Evolutionary conservation across 2,329 filamentous ascomycete species (phyloP), one percentile per base, ranked within the genome.

Genomic region (Fusarium kyushuense): DNA sequence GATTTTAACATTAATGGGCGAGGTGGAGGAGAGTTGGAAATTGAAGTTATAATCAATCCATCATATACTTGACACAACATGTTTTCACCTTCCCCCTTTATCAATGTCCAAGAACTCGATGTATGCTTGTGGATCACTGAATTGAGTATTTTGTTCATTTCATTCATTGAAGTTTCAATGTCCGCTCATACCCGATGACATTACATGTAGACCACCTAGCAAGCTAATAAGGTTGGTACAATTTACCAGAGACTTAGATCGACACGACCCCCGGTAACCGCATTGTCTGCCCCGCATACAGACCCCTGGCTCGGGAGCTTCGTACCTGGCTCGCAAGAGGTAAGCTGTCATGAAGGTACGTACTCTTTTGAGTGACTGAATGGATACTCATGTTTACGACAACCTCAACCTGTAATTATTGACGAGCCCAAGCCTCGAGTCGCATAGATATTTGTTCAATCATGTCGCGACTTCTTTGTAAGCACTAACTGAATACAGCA

Each of bases 401-500:
- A 69, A 65, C 41, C 21, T 61, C 55, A 57, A 69, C 36, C 43
- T 54, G 27, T 47, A 49, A 54, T 21, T 43, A 61, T 61, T 54
- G 57, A 72, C 45, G 40, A 45, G 23, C 32, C 41, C 19, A 60
- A 52, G 30, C 49, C 40, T 42, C 58, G 45, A 35, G 57, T 72
- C 58, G 61, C 63, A 47, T 49, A 61, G 60, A 49, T 11, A 36
- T 40, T 51, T 46, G 32, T 30, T 27, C 55, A 54, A 66, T 62
- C 65, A 87, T 87, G 85, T 84, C 85, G 74, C 83, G 84, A 74
- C 76, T 87, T 71, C 76, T 87, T 49, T 84, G 85, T 87, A 76
- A 78, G 84, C 76, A 27, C 2, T 27, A 16, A 8, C 19, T n/a
- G 35, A 16, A 19, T 16, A 38, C 6, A 10, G 25, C n/a, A 19